A percentile compares a stretch with the other conserved stretches of the same genome.
These are phyloP conservation scores for Leccinellum albellum DNA, from an alignment of 768 basidiomycete species.

Conservation along the genomic window DNA sequence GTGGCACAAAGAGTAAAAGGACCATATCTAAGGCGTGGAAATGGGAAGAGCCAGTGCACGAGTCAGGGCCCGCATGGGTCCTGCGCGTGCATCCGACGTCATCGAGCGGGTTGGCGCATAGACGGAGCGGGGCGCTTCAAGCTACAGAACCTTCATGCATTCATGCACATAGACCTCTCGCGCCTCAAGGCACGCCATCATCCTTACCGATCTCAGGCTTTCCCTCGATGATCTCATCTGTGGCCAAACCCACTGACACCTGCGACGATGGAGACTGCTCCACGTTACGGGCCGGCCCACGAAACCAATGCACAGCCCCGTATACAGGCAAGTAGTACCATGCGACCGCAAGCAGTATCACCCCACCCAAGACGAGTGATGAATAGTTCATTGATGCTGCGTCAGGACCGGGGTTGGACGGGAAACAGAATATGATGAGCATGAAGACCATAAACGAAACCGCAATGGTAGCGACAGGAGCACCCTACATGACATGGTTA, in stretches of 20 bases:
- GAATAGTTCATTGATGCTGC: conserved; percentile 66
- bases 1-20: too few relatives aligned
- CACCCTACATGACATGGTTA: conserved; percentile 36
- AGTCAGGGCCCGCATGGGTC: too few relatives aligned
- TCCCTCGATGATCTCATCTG: neutral
- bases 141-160: too few relatives aligned
- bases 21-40: too few relatives aligned
- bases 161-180: too few relatives aligned
- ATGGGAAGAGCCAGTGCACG: too few relatives aligned
- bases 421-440: conserved; percentile 60
- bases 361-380: conserved; percentile 58
- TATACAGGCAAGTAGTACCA: conserved; percentile 71
- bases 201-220: neutral
- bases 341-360: conserved; percentile 47
- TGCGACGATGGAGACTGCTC: conserved; percentile 6
- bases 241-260: neutral
- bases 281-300: conserved; percentile 51
- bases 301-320: conserved; percentile 69
- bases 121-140: too few relatives aligned
- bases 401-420: conserved; percentile 42
- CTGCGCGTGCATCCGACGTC: too few relatives aligned
- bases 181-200: neutral
- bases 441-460: conserved; percentile 65
- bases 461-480: conserved; percentile 48
- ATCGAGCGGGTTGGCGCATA: too few relatives aligned